phyloP scores from a whole-genome alignment of 768 basidiomycete species.

The Amylocystis lapponica region DNA sequence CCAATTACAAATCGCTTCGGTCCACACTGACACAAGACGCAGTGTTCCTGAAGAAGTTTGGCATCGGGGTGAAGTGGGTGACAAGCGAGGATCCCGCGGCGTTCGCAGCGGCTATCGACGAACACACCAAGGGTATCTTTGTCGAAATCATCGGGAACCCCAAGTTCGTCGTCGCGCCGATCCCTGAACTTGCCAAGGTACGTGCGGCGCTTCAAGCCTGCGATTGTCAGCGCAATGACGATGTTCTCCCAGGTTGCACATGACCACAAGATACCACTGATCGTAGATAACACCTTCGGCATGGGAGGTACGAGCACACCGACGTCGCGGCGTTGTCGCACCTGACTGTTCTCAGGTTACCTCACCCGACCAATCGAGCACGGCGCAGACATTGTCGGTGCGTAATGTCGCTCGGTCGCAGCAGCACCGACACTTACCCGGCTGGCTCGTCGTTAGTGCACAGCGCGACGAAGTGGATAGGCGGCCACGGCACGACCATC shows the following conservation, averaged over 20 bases:
- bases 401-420: neutral
- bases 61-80: conserved; percentile 65
- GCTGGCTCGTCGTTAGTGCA: too few species aligned
- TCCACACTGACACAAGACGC: neutral
- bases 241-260: conserved; percentile 52
- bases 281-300: conserved; percentile 80
- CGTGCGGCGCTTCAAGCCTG: neutral
- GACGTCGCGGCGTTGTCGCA: neutral
- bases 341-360: conserved; percentile 32
- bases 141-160: conserved; percentile 82
- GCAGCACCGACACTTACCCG: too few species aligned
- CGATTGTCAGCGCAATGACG: neutral
- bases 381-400: conserved; percentile 76
- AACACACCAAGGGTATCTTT: conserved; percentile 74
- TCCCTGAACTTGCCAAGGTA: conserved; percentile 67
- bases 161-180: conserved; percentile 57
- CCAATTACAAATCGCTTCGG: neutral
- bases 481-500: conserved; percentile 76
- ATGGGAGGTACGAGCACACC: conserved; percentile 42
- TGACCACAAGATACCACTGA: conserved; percentile 63
- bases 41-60: conserved; percentile 68
- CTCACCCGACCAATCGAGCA: conserved; percentile 63
- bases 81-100: conserved; percentile 47
- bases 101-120: conserved; percentile 66
- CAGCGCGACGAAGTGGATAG: conserved; percentile 83